Percentiles rank a stretch among this genome's conserved stretches.
phyloP scores from a whole-genome alignment of 371 early-diverging fungal species.

The Mucor plumbeus region DNA sequence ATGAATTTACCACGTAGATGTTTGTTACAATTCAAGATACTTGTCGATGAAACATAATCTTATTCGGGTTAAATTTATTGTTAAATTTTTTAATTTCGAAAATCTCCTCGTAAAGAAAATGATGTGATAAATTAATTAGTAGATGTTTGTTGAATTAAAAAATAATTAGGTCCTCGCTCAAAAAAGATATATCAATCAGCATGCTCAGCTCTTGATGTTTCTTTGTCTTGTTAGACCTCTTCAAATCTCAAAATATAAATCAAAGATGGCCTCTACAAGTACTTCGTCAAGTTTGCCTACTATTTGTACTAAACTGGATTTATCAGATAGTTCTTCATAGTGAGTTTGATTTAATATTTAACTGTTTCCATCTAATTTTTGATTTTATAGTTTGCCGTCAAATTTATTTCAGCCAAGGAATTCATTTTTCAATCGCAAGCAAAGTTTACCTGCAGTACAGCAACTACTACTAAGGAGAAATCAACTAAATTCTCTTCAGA shows the following conservation, averaged over 20 bases:
- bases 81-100: not conserved
- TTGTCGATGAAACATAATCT: not conserved
- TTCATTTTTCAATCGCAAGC: conserved; percentile 21
- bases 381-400: conserved; percentile 17
- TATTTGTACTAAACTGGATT: conserved; percentile 15
- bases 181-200: not conserved
- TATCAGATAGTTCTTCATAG: conserved; percentile 27
- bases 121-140: not conserved
- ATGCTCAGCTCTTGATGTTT: not conserved
- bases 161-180: not conserved
- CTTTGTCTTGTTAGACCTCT: not conserved
- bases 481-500: conserved; percentile 17
- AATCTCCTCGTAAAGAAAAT: conserved; percentile 3
- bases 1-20: no score
- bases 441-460: conserved; percentile 13
- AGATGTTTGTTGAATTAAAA: conserved; percentile 6
- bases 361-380: no score
- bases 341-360: conserved; percentile 1
- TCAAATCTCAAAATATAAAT: not conserved
- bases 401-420: conserved; percentile 21
- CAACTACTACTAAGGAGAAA: conserved; percentile 30
- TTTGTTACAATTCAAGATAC: not conserved
- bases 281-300: not conserved
- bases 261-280: not conserved
- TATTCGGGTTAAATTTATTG: no score